A percentile compares a stretch with the other conserved stretches of the same genome.
phyloP scores from a whole-genome alignment of 2,329 filamentous ascomycete genomes.

The Diaporthe longicolla region DNA sequence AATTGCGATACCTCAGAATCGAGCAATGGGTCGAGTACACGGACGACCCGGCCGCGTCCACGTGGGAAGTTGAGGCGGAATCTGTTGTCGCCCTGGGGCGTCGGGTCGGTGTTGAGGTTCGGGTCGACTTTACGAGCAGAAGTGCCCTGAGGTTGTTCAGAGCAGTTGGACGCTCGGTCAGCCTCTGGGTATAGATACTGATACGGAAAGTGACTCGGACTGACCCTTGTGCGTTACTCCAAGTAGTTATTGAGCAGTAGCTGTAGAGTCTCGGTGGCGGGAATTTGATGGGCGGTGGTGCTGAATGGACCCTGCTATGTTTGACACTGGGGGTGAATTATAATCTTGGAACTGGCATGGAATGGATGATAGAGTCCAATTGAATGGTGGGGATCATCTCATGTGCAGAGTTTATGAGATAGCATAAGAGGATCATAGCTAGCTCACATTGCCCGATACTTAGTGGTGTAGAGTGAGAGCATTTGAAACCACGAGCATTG shows the following conservation, averaged over 20 bases:
- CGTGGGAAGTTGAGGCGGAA: not conserved
- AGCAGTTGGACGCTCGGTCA: no score
- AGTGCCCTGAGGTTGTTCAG: not conserved
- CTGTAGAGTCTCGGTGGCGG: no score
- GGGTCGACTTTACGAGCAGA: not conserved
- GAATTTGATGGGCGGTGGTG: no score
- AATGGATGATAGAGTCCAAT: not conserved
- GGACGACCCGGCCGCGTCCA: not conserved
- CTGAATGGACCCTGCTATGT: no score
- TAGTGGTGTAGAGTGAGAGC: not conserved
- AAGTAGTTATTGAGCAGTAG: no score
- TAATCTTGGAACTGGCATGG: rapidly evolving
- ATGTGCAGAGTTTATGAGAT: not conserved
- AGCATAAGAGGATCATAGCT: not conserved
- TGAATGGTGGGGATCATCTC: not conserved
- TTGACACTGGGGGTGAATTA: no score
- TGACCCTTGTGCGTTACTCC: no score
- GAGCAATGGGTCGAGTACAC: not conserved
- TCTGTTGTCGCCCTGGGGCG: not conserved
- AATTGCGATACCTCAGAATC: not conserved
- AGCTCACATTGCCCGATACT: not conserved
- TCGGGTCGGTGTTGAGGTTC: not conserved
- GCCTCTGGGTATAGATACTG: not conserved
- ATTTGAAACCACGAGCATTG: not conserved
- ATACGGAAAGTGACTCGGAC: not conserved